These are phyloP conservation scores for Austroboletus sp. DNA, from an alignment of 1,284 basidiomycete species.

Conservation along the genomic window DNA sequence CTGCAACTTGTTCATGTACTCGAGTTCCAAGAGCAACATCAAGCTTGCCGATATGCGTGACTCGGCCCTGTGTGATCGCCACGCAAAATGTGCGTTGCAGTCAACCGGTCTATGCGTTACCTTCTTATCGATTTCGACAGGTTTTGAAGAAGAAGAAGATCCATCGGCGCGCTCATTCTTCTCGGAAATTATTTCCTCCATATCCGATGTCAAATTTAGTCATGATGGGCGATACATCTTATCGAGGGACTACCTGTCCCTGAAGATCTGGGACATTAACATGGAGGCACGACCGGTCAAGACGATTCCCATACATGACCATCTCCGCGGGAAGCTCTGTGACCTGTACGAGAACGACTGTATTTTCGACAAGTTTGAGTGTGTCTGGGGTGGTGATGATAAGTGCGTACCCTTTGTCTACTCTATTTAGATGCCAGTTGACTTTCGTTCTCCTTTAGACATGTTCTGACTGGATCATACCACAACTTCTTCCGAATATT, in stretches of 20 bases:
- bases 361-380: conserved; percentile 99
- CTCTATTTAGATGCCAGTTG: conserved; percentile 1
- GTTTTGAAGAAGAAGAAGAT: conserved; percentile 98
- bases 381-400: conserved; percentile 92
- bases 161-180: conserved; percentile 97
- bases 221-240: conserved; percentile 95
- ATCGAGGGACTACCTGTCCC: conserved; percentile 91
- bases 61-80: conserved; percentile 91
- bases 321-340: conserved; percentile 93
- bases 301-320: conserved; percentile 98
- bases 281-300: conserved; percentile 97
- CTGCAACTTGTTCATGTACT: conserved; percentile 99
- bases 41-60: conserved; percentile 99
- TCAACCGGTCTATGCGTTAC: conserved; percentile 4
- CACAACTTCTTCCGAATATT: conserved; percentile 99
- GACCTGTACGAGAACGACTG: conserved; percentile 99
- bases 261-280: conserved; percentile 99
- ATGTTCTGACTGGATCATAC: conserved; percentile 95
- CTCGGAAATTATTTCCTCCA: conserved; percentile 99
- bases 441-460: conserved; percentile 42
- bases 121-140: conserved; percentile 40
- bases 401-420: conserved; percentile 55
- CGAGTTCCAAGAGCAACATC: conserved; percentile 98
- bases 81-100: conserved; percentile 81
- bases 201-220: conserved; percentile 99